Evolutionary conservation across 1,284 basidiomycete genomes (phyloP), one percentile per base, ranked within the genome.

Genomic region (Mycena citricolor): DNA sequence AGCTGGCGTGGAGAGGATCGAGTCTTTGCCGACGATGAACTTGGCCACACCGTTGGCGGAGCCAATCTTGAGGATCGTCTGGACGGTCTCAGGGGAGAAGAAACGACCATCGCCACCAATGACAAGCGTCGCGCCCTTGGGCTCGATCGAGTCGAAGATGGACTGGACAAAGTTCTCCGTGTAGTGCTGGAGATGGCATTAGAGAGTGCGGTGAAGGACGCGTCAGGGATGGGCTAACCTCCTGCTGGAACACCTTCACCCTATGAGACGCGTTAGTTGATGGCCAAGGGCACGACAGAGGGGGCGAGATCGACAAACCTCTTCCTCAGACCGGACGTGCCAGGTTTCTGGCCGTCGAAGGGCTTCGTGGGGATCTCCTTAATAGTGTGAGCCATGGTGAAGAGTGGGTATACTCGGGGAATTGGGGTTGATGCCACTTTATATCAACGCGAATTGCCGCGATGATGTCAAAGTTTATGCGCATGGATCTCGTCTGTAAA

Each of bases 121-220:
- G 58, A 98, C 95, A 54, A 99, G 76, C 10, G 94, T 97, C 47
- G 86, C 76, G 26, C 84, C 92, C 51, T 86, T 74, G 37, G 85
- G 81, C 12, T 84, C 77, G 69, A 98, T 91, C 44, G 94, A 90
- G 59, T 91, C 84, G 57, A 99, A 83, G 68, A 94, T 99, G 57
- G 94, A 74, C 69, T 98, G 95, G 48, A 98, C 68, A 62, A 99
- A 99, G 79, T 99, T 99, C 71, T 99, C 95, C 34, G 97, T 99
- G 75, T 99, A 99, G 74, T 98, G 83, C 84, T 91, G 63, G 10
- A 22, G 25, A 39, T 5, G 24, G 40, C n/a, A n/a, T 49, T 23
- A 49, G 47, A n/a, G n/a, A 57, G 45, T 32, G 28, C 33, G 32
- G 8, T 8, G 25, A 48, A 23, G 36, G 30, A 52, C 49, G 46